These are phyloP conservation scores for Sabuloglossum arenarium DNA, from an alignment of 495 filamentous ascomycete genomes.

Conservation along the genomic window DNA sequence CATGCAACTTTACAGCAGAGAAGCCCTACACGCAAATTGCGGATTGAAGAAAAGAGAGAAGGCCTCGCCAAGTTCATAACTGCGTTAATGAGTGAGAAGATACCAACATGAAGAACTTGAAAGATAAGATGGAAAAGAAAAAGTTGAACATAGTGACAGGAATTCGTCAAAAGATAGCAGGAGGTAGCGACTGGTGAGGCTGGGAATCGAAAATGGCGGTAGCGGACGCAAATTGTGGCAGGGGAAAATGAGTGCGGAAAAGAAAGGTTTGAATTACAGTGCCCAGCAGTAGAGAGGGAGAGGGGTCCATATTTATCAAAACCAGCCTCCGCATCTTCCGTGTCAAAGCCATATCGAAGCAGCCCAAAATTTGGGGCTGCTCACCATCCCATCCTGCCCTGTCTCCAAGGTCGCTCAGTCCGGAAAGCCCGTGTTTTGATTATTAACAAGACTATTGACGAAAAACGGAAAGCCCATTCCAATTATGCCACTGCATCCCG, in stretches of 20 bases:
- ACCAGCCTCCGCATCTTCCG: too few species aligned
- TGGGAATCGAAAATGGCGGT: not conserved
- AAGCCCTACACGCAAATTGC: too few species aligned
- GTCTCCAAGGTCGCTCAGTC: too few species aligned
- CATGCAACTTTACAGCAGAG: too few species aligned
- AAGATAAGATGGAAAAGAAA: not conserved
- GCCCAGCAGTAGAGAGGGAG: not conserved
- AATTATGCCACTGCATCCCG: not conserved
- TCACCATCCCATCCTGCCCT: too few species aligned
- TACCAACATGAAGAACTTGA: not conserved
- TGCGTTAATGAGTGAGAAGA: not conserved
- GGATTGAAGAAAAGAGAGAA: not conserved
- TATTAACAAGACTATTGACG: too few species aligned
- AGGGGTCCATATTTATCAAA: not conserved
- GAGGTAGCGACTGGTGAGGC: not conserved
- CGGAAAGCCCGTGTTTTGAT: too few species aligned
- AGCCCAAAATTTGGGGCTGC: too few species aligned
- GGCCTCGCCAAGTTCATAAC: not conserved
- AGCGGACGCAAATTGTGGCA: not conserved
- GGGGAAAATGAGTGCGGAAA: not conserved
- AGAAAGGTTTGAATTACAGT: not conserved
- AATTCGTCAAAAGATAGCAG: not conserved
- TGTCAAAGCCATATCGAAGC: too few species aligned
- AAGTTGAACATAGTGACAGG: not conserved
- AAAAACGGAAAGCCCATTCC: not conserved